Conservation (phyloP, 768 basidiomycete species). For the Vararia minispora region DNA sequence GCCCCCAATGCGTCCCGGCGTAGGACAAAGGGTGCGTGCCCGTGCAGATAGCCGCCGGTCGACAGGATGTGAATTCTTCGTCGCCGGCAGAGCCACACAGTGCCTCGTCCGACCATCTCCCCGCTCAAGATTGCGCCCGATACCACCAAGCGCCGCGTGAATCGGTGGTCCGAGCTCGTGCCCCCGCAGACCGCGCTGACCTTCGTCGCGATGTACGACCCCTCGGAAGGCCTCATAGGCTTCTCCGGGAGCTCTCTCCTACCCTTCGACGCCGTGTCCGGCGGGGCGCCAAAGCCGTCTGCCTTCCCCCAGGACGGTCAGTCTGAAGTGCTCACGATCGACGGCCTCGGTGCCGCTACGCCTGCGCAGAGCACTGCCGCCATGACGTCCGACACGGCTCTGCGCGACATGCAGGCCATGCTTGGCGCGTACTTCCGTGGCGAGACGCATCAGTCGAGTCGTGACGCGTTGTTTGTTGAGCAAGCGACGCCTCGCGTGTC, state of each 20-base stretch:
- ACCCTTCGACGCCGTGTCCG: constrained; percentile 13
- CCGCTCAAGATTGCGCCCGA: no score
- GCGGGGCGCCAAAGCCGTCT: constrained; percentile 1
- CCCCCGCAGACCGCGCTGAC: constrained; percentile 45
- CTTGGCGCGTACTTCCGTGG: constrained; percentile 13
- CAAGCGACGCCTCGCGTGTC: constrained; percentile 8
- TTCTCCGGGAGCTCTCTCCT: constrained; percentile 43
- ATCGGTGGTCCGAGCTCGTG: constrained; percentile 46
- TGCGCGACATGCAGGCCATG: constrained; percentile 13
- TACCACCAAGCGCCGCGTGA: no score
- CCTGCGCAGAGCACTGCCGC: constrained; percentile 12
- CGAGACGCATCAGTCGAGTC: neutral
- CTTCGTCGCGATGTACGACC: constrained; percentile 52
- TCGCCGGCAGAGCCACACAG: no score
- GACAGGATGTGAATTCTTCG: no score
- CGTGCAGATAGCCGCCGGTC: no score
- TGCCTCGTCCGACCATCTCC: no score
- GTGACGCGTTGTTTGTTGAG: neutral
- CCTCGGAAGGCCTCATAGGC: constrained; percentile 42
- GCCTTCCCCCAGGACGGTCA: constrained; percentile 11
- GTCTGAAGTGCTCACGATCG: constrained; percentile 19
- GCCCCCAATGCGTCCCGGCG: no score
- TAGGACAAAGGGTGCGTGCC: no score
- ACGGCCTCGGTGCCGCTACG: constrained; percentile 13
- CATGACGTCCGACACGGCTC: neutral